Percentiles rank a stretch among this genome's conserved stretches.
Evolutionary conservation across 2,329 filamentous ascomycete species (phyloP).

Genomic region (Cylindrodendrum hubeiense): DNA sequence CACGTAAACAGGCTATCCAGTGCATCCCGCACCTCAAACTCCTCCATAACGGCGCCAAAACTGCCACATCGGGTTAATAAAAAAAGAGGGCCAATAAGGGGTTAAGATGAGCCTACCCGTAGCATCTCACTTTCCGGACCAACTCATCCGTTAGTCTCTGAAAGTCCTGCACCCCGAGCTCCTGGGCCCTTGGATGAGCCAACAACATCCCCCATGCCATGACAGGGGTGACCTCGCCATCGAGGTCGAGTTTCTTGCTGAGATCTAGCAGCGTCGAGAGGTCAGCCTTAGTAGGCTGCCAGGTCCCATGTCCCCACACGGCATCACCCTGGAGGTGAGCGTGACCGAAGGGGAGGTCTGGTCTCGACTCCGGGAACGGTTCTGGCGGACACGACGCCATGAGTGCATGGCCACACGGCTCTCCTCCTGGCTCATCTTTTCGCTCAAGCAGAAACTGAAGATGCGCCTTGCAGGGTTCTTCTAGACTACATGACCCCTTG

Average conservation of each 20-base stretch:
- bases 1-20: conserved; percentile 70
- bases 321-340: conserved; percentile 51
- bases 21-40: conserved; percentile 81
- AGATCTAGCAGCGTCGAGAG: conserved; percentile 86
- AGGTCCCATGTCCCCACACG: conserved; percentile 74
- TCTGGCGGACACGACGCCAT: conserved; percentile 93
- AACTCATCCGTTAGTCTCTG: conserved; percentile 79
- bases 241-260: conserved; percentile 83
- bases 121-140: conserved; percentile 86
- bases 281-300: conserved; percentile 81
- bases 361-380: conserved; percentile 62
- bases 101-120: conserved; percentile 75
- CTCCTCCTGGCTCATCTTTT: conserved; percentile 69
- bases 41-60: conserved; percentile 74
- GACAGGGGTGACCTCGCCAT: conserved; percentile 93
- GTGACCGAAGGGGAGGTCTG: conserved; percentile 66
- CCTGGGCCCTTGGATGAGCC: conserved; percentile 75
- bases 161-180: conserved; percentile 78
- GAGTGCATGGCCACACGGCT: conserved; percentile 87
- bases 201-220: conserved; percentile 93
- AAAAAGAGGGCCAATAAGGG: neutral
- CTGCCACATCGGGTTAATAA: conserved; percentile 48
- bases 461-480: conserved; percentile 94
- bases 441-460: conserved; percentile 81
- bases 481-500: conserved; percentile 73